phyloP scores from a whole-genome alignment of 805 yeast genomes.

The Cyberlindnera xishuangbannaensis region DNA sequence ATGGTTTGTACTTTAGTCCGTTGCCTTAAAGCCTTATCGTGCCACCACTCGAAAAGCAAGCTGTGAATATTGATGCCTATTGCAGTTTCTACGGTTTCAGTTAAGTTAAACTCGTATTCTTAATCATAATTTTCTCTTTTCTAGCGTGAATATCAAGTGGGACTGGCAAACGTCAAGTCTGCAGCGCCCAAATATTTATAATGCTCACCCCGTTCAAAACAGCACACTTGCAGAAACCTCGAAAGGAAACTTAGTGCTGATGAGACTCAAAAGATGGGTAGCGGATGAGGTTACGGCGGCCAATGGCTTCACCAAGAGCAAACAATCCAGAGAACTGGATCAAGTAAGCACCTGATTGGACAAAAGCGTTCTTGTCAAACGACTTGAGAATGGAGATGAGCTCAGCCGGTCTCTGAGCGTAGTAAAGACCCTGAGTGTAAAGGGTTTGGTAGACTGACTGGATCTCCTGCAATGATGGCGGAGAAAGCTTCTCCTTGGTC shows the following conservation, averaged over 20 bases:
- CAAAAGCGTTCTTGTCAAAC: constrained; percentile 48
- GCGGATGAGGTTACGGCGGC: constrained; percentile 91
- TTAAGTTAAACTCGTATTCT: no score
- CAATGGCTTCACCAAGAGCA: constrained; percentile 92
- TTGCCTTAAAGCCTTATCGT: no score
- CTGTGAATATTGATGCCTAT: neutral
- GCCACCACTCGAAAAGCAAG: neutral
- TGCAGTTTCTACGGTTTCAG: no score
- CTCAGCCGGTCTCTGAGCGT: constrained; percentile 56
- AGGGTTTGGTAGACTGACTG: constrained; percentile 62
- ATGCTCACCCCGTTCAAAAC: no score
- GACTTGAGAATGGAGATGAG: constrained; percentile 40
- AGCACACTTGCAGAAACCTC: no score
- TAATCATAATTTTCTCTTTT: no score
- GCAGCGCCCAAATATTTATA: no score
- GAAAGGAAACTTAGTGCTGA: constrained; percentile 13
- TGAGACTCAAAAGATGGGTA: constrained; percentile 58
- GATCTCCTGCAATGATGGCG: constrained; percentile 76
- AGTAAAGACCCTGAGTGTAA: constrained; percentile 38
- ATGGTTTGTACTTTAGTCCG: no score
- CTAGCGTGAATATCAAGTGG: neutral
- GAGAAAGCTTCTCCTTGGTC: constrained; percentile 87
- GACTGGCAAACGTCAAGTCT: constrained; percentile 2
- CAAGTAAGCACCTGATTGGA: constrained; percentile 68
- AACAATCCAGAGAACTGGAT: constrained; percentile 87